phyloP scores from a whole-genome alignment of 23 red algal species.

The Gracilaria caudata region DNA sequence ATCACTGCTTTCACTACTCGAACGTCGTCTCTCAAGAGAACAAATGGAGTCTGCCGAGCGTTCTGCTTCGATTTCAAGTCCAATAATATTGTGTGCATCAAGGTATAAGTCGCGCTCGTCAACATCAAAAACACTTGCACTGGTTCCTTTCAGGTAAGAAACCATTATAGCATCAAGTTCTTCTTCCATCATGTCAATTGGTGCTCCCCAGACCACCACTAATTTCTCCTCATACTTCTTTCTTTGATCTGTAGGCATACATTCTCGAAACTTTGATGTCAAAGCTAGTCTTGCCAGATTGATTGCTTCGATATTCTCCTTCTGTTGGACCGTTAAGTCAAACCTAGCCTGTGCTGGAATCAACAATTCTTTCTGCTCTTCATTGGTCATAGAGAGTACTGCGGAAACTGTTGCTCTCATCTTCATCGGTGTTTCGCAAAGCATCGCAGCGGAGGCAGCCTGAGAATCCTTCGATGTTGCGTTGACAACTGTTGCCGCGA shows the following conservation, averaged over 20 bases:
- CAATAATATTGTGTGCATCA: conserved; percentile 6
- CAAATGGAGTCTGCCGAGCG: neutral
- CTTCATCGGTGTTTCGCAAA: conserved; percentile 22
- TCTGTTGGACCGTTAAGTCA: conserved; percentile 10
- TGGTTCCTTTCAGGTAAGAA: conserved; percentile 19
- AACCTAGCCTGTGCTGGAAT: conserved; percentile 8
- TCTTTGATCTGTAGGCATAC: conserved; percentile 3
- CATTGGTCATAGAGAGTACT: neutral
- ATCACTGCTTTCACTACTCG: conserved; percentile 15
- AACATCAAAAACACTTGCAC: conserved; percentile 3
- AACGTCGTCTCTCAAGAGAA: neutral
- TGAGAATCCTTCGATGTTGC: conserved; percentile 1
- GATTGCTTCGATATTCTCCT: conserved; percentile 8
- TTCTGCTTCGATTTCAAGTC: conserved; percentile 8
- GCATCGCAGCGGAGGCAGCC: conserved; percentile 9
- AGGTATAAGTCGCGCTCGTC: neutral
- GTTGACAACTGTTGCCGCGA: conserved; percentile 8
- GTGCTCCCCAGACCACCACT: neutral
- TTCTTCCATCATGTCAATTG: conserved; percentile 11
- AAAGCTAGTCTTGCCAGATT: neutral
- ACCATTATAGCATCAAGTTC: neutral
- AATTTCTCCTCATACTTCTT: conserved; percentile 23
- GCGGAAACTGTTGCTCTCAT: conserved; percentile 15
- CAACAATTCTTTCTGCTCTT: neutral
- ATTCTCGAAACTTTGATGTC: neutral